These are phyloP conservation scores for Corynascus novoguineensis DNA, from an alignment of 495 filamentous ascomycete genomes.

Conservation along the genomic window DNA sequence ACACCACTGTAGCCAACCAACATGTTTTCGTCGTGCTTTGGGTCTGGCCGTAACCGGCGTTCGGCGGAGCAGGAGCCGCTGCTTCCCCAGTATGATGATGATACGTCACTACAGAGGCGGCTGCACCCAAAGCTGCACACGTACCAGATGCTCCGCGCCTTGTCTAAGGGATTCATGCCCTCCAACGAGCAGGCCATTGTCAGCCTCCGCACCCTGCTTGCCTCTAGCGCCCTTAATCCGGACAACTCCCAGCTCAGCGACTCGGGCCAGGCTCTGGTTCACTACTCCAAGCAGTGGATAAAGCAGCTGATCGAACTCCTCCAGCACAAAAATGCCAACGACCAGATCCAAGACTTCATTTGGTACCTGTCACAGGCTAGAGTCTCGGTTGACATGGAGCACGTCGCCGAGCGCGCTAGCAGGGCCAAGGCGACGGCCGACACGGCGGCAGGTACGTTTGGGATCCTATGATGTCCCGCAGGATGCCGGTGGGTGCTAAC, in stretches of 20 bases:
- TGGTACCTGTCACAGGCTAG: slow-evolving; percentile 75
- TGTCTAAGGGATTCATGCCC: slow-evolving; percentile 85
- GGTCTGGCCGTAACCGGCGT: slow-evolving; percentile 16
- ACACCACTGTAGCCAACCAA: neutral
- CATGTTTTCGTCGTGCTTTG: slow-evolving; percentile 31
- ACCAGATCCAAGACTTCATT: slow-evolving; percentile 85
- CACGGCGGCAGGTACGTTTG: slow-evolving; percentile 64
- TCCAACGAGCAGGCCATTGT: slow-evolving; percentile 77
- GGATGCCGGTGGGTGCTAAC: neutral
- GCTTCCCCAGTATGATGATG: slow-evolving; percentile 77
- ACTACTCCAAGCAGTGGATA: slow-evolving; percentile 66
- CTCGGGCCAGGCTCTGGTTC: slow-evolving; percentile 65
- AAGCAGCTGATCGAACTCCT: slow-evolving; percentile 70
- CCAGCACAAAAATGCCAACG: slow-evolving; percentile 72
- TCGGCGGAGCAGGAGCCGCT: slow-evolving; percentile 55
- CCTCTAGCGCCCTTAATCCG: slow-evolving; percentile 72
- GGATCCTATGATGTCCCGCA: neutral
- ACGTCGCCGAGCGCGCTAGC: slow-evolving; percentile 57
- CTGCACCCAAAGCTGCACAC: slow-evolving; percentile 83
- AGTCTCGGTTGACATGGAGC: slow-evolving; percentile 61
- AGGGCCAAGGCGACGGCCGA: slow-evolving; percentile 69
- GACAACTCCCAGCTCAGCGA: slow-evolving; percentile 70
- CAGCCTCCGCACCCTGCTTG: slow-evolving; percentile 75
- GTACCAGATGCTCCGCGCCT: slow-evolving; percentile 83
- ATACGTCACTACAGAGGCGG: slow-evolving; percentile 68